Conservation (phyloP, 495 filamentous ascomycete genomes). For the Xylaria venustula region DNA sequence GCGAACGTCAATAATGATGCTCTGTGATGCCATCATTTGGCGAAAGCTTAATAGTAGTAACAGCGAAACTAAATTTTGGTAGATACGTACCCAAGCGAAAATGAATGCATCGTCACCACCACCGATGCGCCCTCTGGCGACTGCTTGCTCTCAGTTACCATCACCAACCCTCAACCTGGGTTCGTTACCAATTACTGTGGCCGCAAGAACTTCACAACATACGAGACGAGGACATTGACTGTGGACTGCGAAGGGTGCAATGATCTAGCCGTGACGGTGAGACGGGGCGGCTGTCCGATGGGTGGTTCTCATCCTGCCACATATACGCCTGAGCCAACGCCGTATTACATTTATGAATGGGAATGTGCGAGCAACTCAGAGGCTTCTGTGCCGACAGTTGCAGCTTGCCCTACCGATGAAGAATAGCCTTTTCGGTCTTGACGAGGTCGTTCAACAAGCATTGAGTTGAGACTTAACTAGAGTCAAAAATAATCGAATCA, state of each 20-base stretch:
- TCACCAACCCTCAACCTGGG: neutral
- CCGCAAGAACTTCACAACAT: neutral
- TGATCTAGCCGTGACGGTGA: neutral
- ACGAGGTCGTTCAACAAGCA: too few species aligned
- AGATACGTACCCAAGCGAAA: neutral
- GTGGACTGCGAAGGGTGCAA: conserved; percentile 4
- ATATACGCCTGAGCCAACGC: neutral
- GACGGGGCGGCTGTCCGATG: neutral
- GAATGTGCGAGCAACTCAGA: neutral
- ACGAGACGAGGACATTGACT: neutral
- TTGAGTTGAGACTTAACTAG: too few species aligned
- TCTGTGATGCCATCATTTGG: neutral
- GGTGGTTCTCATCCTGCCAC: neutral
- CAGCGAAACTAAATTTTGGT: neutral
- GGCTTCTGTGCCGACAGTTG: neutral
- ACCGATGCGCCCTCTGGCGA: neutral
- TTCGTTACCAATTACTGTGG: conserved; percentile 3
- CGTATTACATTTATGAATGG: neutral
- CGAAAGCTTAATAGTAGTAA: neutral
- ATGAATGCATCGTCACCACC: neutral
- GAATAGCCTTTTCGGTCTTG: too few species aligned
- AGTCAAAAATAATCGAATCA: too few species aligned
- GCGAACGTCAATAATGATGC: neutral
- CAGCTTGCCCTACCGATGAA: too few species aligned
- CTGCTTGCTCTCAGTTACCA: neutral